Base-by-base conservation (phyloP, 2,329 filamentous ascomycete genomes). In the Sclerotinia borealis region DNA sequence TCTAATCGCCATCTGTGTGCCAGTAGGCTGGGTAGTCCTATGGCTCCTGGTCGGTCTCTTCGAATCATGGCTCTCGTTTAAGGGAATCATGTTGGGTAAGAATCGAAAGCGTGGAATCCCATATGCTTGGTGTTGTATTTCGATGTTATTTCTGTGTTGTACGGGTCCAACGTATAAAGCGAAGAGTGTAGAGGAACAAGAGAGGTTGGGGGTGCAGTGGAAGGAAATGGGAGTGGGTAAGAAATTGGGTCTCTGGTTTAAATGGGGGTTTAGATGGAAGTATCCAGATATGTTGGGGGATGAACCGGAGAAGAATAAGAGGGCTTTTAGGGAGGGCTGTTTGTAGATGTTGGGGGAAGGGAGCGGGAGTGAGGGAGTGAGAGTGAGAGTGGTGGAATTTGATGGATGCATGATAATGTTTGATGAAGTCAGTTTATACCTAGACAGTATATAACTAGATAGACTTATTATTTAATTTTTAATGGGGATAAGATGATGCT, bases 231-330 rank as follows among this genome's bases (percentile, higher is more conserved):
- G 52, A 5, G 10, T 15, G 17, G 25, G 25, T 0, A 31, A 15
- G 37, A 56, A 22, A 25, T 34, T 56, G 17, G 7, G 7, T 6
- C 11, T 43, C 51, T 69, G 68, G 66, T 59, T 66, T 37, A 68
- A 68, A 50, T 70, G 67, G 67, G 68, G 68, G 1, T 66, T 70
- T 36, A 64, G 64, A 45, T 69, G 66, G 67, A 68, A 68, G 58
- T 69, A 70, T 65, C 68, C 68, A 0, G 65, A 67, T 45, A 37
- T 68, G 37, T 19, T 70, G n/a, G 67, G 66, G 3, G 56, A 64
- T 11, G 67, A 65, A 54, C 66, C 68, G 6, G 67, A 66, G 60
- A n/a, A 64, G 10, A 64, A 62, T 52, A 69, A 68, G 63, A 66
- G 67, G 22, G 61, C 68, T 41, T 64, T 67, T 27, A 65, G 64